Base-by-base conservation (phyloP, 1,284 basidiomycete species). In the Boletus semigastroideus region DNA sequence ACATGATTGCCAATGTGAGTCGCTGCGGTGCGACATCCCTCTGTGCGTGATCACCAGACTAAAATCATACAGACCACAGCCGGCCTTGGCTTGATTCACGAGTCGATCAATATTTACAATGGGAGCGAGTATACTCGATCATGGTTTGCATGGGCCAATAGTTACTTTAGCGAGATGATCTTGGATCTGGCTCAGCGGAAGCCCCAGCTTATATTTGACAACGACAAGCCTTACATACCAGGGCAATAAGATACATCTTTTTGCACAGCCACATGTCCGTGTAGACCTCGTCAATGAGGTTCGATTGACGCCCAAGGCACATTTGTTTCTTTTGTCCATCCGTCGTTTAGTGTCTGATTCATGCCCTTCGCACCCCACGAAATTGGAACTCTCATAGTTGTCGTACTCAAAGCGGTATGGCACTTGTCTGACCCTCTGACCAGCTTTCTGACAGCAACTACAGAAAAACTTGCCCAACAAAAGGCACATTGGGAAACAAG, bases 401-500 rank as follows among this genome's bases (percentile, higher is more conserved):
- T 99, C 60, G 86, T 98, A 49, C 82, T 96, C 63, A 94, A 95
- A 78, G 95, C 94, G 66, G 95, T 98, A 75, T 70, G 91, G 83
- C 48, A 48, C 31, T 46, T 42, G 43, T 48, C 59, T 54, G 51
- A 43, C 56, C 46, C 47, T 52, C 45, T 49, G 30, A 45, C 51
- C 48, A 48, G 52, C 51, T 53, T 47, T 56, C 59, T 65, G 51
- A 60, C 57, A 49, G 54, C 45, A 48, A 48, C 46, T 49, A 30
- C 67, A 96, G 93, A 86, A 88, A 72, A 92, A 97, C 74, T 78
- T 97, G 48, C 92, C 92, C 13, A 96, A 97, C 70, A 95, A 95
- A 74, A 82, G 90, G 61, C 86, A 94, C 60, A 94, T 98, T 49
- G 94, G 96, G 59, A 99, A 99, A 72, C 97, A 99, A 72, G 94